phyloP scores from a whole-genome alignment of 768 basidiomycete genomes.

The Terana coerulea region DNA sequence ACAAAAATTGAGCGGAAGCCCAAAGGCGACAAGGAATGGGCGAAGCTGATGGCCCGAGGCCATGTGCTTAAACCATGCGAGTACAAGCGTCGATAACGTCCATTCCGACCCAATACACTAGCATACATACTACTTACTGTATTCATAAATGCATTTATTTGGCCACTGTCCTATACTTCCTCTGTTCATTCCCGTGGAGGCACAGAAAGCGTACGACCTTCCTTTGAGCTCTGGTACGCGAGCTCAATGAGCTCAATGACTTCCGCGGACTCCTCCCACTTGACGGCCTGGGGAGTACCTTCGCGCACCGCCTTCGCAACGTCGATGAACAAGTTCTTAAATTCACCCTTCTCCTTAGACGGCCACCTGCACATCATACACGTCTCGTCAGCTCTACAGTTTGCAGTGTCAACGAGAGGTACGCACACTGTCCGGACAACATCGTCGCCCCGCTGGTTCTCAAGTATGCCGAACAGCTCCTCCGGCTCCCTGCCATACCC shows the following conservation, averaged over 20 bases:
- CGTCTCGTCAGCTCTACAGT: neutral
- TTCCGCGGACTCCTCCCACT: slow-evolving; percentile 67
- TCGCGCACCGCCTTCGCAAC: slow-evolving; percentile 59
- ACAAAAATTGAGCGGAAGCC: slow-evolving; percentile 48
- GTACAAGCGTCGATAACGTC: slow-evolving; percentile 86
- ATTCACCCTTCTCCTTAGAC: slow-evolving; percentile 53
- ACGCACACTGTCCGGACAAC: slow-evolving; percentile 30
- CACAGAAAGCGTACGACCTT: slow-evolving; percentile 46
- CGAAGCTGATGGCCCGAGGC: slow-evolving; percentile 46
- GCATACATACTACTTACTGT: no score
- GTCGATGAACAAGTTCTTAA: slow-evolving; percentile 61
- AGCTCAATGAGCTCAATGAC: slow-evolving; percentile 79
- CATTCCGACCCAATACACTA: no score
- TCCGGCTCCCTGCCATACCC: slow-evolving; percentile 62
- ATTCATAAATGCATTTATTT: neutral
- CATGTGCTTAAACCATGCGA: slow-evolving; percentile 81
- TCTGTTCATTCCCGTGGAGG: slow-evolving; percentile 17
- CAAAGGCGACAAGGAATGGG: slow-evolving; percentile 60
- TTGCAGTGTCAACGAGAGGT: slow-evolving; percentile 24
- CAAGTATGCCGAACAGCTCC: slow-evolving; percentile 57
- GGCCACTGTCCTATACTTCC: neutral
- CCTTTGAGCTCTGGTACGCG: slow-evolving; percentile 60
- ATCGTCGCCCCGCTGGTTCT: slow-evolving; percentile 48
- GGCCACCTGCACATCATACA: slow-evolving; percentile 51
- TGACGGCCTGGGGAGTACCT: slow-evolving; percentile 52